Evolutionary conservation across 208 protist species (phyloP), one percentile per base, ranked within the genome.

Genomic region (Acanthamoeba castellanii): DNA sequence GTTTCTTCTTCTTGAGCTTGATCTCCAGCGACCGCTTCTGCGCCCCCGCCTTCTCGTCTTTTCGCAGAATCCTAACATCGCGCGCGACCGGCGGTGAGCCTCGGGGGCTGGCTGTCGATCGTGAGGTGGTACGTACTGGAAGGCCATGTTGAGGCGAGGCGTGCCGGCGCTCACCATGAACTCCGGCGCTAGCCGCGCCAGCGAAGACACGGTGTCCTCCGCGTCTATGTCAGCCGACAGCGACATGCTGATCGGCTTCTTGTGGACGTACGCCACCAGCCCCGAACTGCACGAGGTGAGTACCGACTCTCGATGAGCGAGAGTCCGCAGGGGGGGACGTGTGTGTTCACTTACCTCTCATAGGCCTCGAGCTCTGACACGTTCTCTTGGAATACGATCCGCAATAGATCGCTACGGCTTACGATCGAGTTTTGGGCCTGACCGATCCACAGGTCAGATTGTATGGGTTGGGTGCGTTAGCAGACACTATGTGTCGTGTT

Each of bases 141-240:
- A 91, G 34, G 84, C 84, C 30, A 91, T 70, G 57, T 70, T 42
- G 34, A 91, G 84, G 25, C 84, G 84, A n/a, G 84, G 84, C 30
- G 57, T 91, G 47, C 84, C 84, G 20, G 84, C 84, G 34, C 57
- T 91, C 20, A 91, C 84, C 84, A 91, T 91, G 34, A 91, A 50
- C 84, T 91, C 84, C 16, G 84, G 84, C 22, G 50, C 57, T 3
- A 72, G 57, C 7, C 57, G 59, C 7, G 57, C 59, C n/a, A 91
- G 37, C n/a, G 59, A 70, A 5, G 84, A 64, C 55, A 70, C 84
- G 57, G 32, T 25, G 34, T 91, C 84, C 8, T 70, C 59, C 55
- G 50, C 27, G 30, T 16, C 30, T 14, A 64, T 91, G 1, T 61
- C 32, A 2, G 50, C 7, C 11, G 84, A 70, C 25, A 61, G 42